phyloP scores from a whole-genome alignment of 495 filamentous ascomycete species.

The Thermochaetoides thermophila region DNA sequence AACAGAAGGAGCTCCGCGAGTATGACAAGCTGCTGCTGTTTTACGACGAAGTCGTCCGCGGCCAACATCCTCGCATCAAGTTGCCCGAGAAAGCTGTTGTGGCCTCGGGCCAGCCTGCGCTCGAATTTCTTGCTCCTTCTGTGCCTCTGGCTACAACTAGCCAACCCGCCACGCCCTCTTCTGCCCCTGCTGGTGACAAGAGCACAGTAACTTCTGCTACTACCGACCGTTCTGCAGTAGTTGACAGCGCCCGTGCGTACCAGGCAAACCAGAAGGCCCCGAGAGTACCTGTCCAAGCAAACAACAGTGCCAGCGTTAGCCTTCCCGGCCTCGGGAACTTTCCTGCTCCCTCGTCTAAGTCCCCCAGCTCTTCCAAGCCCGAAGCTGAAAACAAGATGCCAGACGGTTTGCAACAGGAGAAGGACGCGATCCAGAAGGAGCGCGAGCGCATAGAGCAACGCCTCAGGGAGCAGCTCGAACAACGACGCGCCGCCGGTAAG shows the following conservation, averaged over 20 bases:
- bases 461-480: slow-evolving; percentile 60
- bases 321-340: slow-evolving; percentile 16
- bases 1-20: slow-evolving; percentile 13
- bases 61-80: slow-evolving; percentile 26
- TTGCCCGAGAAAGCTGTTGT: slow-evolving; percentile 30
- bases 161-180: slow-evolving; percentile 8
- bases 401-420: slow-evolving; percentile 67
- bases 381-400: slow-evolving; percentile 50
- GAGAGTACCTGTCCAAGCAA: slow-evolving; percentile 13
- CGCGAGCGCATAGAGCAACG: slow-evolving; percentile 65
- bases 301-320: too few species aligned
- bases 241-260: slow-evolving; percentile 24
- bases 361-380: slow-evolving; percentile 16
- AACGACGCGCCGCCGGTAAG: slow-evolving; percentile 39
- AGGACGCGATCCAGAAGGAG: slow-evolving; percentile 67
- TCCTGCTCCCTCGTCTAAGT: slow-evolving; percentile 9
- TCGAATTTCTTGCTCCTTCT: too few species aligned
- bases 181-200: slow-evolving; percentile 12
- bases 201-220: too few species aligned
- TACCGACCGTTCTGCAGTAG: too few species aligned
- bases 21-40: slow-evolving; percentile 24
- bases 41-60: slow-evolving; percentile 20
- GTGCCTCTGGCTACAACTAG: neutral
- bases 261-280: slow-evolving; percentile 22
- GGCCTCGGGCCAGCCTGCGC: slow-evolving; percentile 6